Percentiles rank a stretch among this genome's conserved stretches.
These are phyloP conservation scores for Coemansia umbellata DNA, from an alignment of 192 early-diverging fungal genomes.

Conservation along the genomic window DNA sequence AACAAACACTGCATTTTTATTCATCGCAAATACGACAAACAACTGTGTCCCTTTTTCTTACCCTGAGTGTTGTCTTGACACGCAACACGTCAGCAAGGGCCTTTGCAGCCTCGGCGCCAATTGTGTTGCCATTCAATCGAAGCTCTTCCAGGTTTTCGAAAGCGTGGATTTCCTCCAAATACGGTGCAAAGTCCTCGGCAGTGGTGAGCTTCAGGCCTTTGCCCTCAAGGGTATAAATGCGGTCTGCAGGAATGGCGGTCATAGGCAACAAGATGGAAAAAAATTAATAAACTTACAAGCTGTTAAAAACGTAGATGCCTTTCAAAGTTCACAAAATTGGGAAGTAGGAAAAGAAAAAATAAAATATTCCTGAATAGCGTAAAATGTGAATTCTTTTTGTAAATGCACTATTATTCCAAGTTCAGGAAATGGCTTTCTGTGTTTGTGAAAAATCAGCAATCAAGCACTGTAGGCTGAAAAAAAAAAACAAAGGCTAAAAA, in stretches of 20 bases:
- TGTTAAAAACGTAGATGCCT: not conserved
- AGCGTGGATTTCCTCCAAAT: constrained; percentile 65
- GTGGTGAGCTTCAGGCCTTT: constrained; percentile 85
- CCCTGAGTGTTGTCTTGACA: constrained; percentile 67
- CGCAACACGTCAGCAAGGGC: constrained; percentile 71
- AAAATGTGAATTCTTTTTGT: too few relatives aligned
- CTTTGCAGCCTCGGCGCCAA: constrained; percentile 85
- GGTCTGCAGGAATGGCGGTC: constrained; percentile 41
- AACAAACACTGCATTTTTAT: not conserved
- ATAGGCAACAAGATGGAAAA: not conserved
- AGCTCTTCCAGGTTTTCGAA: constrained; percentile 66
- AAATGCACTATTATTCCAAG: too few relatives aligned
- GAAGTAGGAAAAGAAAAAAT: not conserved
- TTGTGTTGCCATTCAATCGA: constrained; percentile 83
- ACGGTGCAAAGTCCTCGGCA: constrained; percentile 72
- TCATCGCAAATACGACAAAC: not conserved
- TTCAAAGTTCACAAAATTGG: not conserved
- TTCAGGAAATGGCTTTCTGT: too few relatives aligned
- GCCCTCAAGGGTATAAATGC: constrained; percentile 82
- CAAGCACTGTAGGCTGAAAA: too few relatives aligned
- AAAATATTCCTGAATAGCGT: too few relatives aligned
- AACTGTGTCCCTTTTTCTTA: constrained; percentile 19
- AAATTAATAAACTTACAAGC: not conserved
- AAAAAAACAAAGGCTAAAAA: too few relatives aligned
- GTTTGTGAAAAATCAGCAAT: too few relatives aligned